Base-by-base conservation (phyloP, 2,329 filamentous ascomycete genomes). In the Trichoderma oligosporum region DNA sequence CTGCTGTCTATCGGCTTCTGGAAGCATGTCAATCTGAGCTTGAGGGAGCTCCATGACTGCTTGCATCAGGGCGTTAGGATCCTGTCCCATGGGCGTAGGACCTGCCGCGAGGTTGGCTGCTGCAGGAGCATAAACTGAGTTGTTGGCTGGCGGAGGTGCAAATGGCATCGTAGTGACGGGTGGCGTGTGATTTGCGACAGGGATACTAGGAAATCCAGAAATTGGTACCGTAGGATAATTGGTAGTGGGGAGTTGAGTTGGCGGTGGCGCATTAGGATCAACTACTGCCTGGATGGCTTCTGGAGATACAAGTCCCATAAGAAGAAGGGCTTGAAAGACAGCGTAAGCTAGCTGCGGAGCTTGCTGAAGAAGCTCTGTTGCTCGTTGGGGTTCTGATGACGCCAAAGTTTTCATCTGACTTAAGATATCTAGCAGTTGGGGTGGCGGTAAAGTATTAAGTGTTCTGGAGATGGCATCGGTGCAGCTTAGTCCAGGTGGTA, bases 321-420 rank as follows among this genome's bases (percentile, higher is more conserved):
- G 83, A 2, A 97, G 83, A 8, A 97, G 82, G 22, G 92, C 89
- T 74, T 97, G 93, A 75, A 97, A 97, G 63, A 97, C 88, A 58
- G 94, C 94, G 67, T 96, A 97, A 4, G 90, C 85, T 42, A 99
- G 84, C 74, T 99, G 94, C 0, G 94, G 94, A 1, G 92, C 91
- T 75, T 93, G 88, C 61, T 87, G 82, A 39, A 99, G 83, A 38
- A 97, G 84, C 68, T 96, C 90, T 0, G 87, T 91, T 3, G 92
- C 92, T 68, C 91, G 88, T 18, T 82, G 80, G 2, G 93, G 91
- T 65, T 97, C 91, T 22, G 81, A 83, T 49, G 85, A 83, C n/a
- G 90, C 90, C 11, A 97, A 79, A 3, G 86, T 83, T 74, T 97
- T 97, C 89, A 97, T 95, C 71, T 97, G 92, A 7, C 87, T 85